Evolutionary conservation across 2,329 filamentous ascomycete genomes (phyloP).

Genomic region (Arthrinium puccinioides): DNA sequence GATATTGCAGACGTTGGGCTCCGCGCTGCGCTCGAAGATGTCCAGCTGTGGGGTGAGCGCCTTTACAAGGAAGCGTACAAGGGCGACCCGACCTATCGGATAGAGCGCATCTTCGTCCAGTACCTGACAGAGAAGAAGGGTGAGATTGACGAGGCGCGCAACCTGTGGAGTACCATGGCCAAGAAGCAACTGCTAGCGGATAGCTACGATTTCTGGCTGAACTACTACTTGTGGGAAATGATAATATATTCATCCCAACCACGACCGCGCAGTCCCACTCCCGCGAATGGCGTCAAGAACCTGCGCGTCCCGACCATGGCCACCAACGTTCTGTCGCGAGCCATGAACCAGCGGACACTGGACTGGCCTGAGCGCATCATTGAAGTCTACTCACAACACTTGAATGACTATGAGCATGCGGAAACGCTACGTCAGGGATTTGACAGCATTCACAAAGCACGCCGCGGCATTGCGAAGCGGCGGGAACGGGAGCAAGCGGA

Average conservation of each 20-base stretch:
- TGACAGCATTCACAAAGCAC: constrained; percentile 64
- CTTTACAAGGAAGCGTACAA: constrained; percentile 69
- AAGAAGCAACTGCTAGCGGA: constrained; percentile 58
- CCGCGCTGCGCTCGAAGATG: constrained; percentile 76
- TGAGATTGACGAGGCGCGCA: constrained; percentile 68
- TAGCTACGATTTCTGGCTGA: constrained; percentile 89
- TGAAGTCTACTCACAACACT: constrained; percentile 69
- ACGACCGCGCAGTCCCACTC: constrained; percentile 35
- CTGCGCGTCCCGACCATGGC: constrained; percentile 64
- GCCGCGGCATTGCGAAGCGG: constrained; percentile 54
- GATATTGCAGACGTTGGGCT: constrained; percentile 90
- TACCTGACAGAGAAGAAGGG: constrained; percentile 81
- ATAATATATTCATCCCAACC: constrained; percentile 37
- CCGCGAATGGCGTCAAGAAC: constrained; percentile 33
- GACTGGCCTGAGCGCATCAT: constrained; percentile 74
- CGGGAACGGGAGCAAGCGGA: constrained; percentile 59
- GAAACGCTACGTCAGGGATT: constrained; percentile 67
- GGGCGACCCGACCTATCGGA: constrained; percentile 81
- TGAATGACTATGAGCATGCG: constrained; percentile 82
- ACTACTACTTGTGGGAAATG: constrained; percentile 91
- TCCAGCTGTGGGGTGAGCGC: constrained; percentile 68
- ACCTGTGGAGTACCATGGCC: constrained; percentile 66
- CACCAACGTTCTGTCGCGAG: constrained; percentile 69
- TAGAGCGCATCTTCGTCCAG: constrained; percentile 88
- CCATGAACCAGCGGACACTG: constrained; percentile 52